Evolutionary conservation across 2,329 filamentous ascomycete genomes (phyloP).

Genomic region (Trichoderma arundinaceum): DNA sequence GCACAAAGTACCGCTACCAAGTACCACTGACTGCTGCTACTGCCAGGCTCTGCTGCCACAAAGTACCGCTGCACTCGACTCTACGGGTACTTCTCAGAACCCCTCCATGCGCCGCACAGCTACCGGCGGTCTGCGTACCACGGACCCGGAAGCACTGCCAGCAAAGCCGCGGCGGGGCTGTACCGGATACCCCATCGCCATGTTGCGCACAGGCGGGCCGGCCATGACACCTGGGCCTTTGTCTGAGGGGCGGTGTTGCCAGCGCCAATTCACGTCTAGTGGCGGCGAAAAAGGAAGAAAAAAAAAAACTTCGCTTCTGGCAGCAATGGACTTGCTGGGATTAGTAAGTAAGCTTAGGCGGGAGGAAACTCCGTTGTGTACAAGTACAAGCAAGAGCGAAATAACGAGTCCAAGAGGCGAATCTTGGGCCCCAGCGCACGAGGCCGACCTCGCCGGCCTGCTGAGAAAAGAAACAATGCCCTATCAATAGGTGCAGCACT

Average conservation of each 20-base stretch:
- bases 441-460: not conserved
- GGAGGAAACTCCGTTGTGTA: no score
- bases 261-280: no score
- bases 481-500: no score
- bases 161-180: constrained; percentile 19
- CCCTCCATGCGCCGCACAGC: not conserved
- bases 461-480: constrained; percentile 2
- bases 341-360: no score
- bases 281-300: constrained; percentile 10
- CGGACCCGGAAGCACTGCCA: constrained; percentile 29
- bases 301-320: no score
- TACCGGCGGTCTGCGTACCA: constrained; percentile 31
- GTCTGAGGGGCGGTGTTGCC: no score
- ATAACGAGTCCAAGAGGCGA: not conserved
- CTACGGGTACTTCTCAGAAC: not conserved
- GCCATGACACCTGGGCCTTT: no score
- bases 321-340: no score
- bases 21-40: no score
- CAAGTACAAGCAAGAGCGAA: no score
- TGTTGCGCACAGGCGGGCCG: constrained; percentile 10
- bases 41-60: not conserved
- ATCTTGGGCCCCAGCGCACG: not conserved
- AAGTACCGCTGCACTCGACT: no score
- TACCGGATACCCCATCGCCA: constrained; percentile 26
- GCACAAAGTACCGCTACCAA: no score